These are phyloP conservation scores for Sanghuangporus baumii DNA, from an alignment of 1,284 basidiomycete genomes.

Conservation along the genomic window DNA sequence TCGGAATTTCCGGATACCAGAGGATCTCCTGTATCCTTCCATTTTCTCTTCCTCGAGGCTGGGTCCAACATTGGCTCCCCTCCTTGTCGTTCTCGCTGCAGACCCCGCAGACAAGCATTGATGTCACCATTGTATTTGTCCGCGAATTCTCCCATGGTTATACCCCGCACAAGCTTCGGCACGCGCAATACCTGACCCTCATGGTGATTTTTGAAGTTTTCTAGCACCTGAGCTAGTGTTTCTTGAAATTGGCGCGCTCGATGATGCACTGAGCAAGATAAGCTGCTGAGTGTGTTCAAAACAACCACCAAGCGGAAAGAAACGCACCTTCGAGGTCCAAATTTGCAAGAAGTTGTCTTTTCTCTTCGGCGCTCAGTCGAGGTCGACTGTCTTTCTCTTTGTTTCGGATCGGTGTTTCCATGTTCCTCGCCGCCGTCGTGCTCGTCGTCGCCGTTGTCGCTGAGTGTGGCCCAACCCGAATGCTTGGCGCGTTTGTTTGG, in stretches of 20 bases:
- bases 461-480: neutral
- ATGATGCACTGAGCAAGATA: constrained; percentile 49
- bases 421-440: neutral
- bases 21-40: constrained; percentile 38
- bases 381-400: constrained; percentile 22
- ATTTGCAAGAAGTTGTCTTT: constrained; percentile 66
- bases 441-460: constrained; percentile 8
- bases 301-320: neutral
- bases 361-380: constrained; percentile 54
- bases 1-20: constrained; percentile 32
- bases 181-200: constrained; percentile 69
- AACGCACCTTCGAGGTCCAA: constrained; percentile 70
- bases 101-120: constrained; percentile 57
- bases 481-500: neutral
- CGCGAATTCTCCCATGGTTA: constrained; percentile 70
- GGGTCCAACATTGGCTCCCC: constrained; percentile 49
- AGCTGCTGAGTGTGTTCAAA: neutral
- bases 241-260: constrained; percentile 62
- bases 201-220: constrained; percentile 64
- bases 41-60: constrained; percentile 66
- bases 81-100: constrained; percentile 48
- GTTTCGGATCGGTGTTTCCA: constrained; percentile 15
- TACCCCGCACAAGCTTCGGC: constrained; percentile 62
- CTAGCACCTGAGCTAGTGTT: constrained; percentile 64
- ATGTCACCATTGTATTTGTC: constrained; percentile 72